Conservation (phyloP, 139 green algal species). For the Cymbomonas tetramitiformis region DNA sequence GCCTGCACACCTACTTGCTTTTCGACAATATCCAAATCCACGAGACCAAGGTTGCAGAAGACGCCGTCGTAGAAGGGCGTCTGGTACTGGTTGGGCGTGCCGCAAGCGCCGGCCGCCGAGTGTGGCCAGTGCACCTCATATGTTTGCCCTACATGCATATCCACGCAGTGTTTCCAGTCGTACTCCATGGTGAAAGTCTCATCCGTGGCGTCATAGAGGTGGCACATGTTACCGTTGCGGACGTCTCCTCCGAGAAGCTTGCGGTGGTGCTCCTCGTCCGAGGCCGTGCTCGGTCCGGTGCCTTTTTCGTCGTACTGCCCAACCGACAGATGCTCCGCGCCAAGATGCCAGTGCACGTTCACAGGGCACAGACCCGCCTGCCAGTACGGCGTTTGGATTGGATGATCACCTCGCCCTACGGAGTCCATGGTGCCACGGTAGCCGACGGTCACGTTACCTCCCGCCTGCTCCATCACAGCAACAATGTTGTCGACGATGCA, state of each 20-base stretch:
- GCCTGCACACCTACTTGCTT: conserved; percentile 13
- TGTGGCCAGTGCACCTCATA: conserved; percentile 21
- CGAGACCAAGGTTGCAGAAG: conserved; percentile 2
- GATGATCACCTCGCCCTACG: too few relatives aligned
- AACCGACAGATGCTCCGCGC: conserved; percentile 12
- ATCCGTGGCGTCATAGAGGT: not conserved
- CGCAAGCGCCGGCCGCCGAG: not conserved
- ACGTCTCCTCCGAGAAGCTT: not conserved
- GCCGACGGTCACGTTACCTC: conserved; percentile 10
- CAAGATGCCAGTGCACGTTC: conserved; percentile 20
- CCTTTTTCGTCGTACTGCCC: conserved; percentile 13
- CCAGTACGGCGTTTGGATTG: not conserved
- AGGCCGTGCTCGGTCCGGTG: not conserved
- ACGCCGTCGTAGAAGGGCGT: conserved; percentile 15
- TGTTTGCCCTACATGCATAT: conserved; percentile 11
- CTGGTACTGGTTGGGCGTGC: conserved; percentile 1
- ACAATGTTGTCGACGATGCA: not conserved
- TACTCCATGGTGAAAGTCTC: conserved; percentile 3
- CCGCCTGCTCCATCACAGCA: conserved; percentile 17
- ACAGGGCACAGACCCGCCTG: conserved; percentile 6
- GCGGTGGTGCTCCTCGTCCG: too few relatives aligned
- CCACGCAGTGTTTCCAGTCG: conserved; percentile 17
- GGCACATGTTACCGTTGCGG: conserved; percentile 5
- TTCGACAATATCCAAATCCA: not conserved
- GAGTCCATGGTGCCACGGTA: conserved; percentile 3